Conservation (phyloP, 805 yeast species). For the Lipomyces oligophaga region DNA sequence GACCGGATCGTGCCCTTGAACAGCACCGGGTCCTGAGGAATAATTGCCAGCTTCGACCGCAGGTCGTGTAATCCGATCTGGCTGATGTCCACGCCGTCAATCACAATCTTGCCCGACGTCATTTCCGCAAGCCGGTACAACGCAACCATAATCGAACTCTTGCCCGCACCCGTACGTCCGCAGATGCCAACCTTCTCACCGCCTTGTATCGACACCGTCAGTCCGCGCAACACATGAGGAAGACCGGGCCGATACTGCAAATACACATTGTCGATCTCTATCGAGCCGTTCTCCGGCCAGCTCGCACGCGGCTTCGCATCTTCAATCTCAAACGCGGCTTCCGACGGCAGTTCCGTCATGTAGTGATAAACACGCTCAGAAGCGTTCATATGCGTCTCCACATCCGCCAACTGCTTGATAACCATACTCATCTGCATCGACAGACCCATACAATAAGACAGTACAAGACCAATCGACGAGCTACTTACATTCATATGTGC, state of each 20-base stretch:
- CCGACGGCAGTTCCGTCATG: conserved; percentile 61
- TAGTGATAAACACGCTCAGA: conserved; percentile 68
- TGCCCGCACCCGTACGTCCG: conserved; percentile 91
- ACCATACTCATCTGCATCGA: conserved; percentile 51
- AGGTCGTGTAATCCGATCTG: conserved; percentile 63
- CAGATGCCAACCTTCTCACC: conserved; percentile 77
- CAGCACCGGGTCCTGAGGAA: conserved; percentile 86
- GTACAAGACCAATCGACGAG: conserved; percentile 38
- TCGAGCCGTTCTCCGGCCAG: conserved; percentile 66
- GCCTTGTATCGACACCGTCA: conserved; percentile 49
- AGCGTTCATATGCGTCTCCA: conserved; percentile 73
- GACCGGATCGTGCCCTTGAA: conserved; percentile 74
- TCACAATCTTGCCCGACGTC: conserved; percentile 48
- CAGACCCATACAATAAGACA: conserved; percentile 44
- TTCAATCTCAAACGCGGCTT: conserved; percentile 54
- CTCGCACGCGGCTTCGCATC: conserved; percentile 44
- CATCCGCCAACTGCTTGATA: conserved; percentile 62
- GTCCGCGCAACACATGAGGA: conserved; percentile 60
- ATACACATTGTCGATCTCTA: conserved; percentile 53
- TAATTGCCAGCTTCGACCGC: conserved; percentile 70
- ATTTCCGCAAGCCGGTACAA: conserved; percentile 65
- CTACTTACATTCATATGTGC: conserved; percentile 58
- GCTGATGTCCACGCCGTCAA: conserved; percentile 68
- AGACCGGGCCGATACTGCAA: conserved; percentile 61
- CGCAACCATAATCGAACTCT: conserved; percentile 69